Percentiles rank a stretch among this genome's conserved stretches.
phyloP scores from a whole-genome alignment of 2,329 filamentous ascomycete species.

The Fusarium vanettenii region DNA sequence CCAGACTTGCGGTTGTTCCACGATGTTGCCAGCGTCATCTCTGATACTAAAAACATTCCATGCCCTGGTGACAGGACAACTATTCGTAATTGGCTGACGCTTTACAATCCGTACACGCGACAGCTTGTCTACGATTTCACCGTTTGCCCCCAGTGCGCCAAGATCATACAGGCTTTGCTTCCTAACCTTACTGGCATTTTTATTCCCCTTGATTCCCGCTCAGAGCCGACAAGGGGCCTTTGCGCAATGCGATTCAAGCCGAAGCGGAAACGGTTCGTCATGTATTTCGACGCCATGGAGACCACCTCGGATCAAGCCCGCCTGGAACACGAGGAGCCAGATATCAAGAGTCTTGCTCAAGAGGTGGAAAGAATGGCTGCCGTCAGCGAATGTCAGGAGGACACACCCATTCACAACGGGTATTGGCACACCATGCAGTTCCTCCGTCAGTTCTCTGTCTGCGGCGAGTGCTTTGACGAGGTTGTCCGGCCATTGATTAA shows the following conservation, averaged over 20 bases:
- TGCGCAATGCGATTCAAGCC: conserved; percentile 76
- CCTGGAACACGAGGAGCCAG: conserved; percentile 57
- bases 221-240: conserved; percentile 60
- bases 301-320: conserved; percentile 64
- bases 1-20: conserved; percentile 77
- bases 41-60: conserved; percentile 61
- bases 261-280: conserved; percentile 64
- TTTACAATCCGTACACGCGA: conserved; percentile 75
- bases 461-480: conserved; percentile 86
- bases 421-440: conserved; percentile 83
- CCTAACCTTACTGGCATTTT: conserved; percentile 79
- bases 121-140: conserved; percentile 76
- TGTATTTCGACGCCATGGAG: conserved; percentile 72
- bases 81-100: conserved; percentile 78
- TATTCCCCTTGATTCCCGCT: conserved; percentile 59
- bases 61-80: conserved; percentile 69
- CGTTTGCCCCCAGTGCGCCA: conserved; percentile 80
- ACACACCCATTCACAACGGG: conserved; percentile 69
- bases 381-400: conserved; percentile 72
- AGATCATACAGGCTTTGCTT: conserved; percentile 77
- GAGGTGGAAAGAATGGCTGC: conserved; percentile 69
- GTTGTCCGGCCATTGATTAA: conserved; percentile 77
- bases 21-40: conserved; percentile 70
- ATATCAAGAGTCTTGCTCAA: conserved; percentile 72
- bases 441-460: conserved; percentile 83